These are phyloP conservation scores for Sungouiozyma intestinalis DNA, from an alignment of 805 yeast genomes.

Conservation along the genomic window DNA sequence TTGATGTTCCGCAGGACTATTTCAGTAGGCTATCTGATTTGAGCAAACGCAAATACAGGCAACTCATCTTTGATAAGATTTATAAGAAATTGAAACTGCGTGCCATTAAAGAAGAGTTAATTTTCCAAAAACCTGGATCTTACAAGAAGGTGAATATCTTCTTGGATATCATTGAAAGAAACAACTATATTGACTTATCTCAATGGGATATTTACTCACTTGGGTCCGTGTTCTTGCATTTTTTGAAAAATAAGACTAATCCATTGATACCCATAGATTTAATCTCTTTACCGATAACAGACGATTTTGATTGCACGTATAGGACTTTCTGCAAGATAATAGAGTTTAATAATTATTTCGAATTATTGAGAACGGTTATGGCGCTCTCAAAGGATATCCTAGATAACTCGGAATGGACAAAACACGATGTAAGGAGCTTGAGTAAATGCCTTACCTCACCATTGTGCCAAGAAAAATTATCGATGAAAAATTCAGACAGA, in stretches of 20 bases:
- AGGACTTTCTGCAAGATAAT: slow-evolving; percentile 30
- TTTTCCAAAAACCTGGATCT: slow-evolving; percentile 50
- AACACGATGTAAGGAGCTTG: slow-evolving; percentile 29
- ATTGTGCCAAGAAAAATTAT: slow-evolving; percentile 41
- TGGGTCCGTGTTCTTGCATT: slow-evolving; percentile 34
- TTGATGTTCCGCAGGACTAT: slow-evolving; percentile 37
- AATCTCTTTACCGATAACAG: slow-evolving; percentile 45
- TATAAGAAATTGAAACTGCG: slow-evolving; percentile 38
- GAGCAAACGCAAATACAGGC: slow-evolving; percentile 29
- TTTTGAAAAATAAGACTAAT: slow-evolving; percentile 40
- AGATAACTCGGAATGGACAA: slow-evolving; percentile 30
- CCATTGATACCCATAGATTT: slow-evolving; percentile 43
- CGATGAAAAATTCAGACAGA: slow-evolving; percentile 35
- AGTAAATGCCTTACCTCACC: slow-evolving; percentile 44
- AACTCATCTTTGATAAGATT: slow-evolving; percentile 38
- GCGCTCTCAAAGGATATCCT: slow-evolving; percentile 38
- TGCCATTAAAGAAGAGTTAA: slow-evolving; percentile 34
- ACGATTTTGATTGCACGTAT: slow-evolving; percentile 36
- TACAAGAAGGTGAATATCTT: slow-evolving; percentile 35
- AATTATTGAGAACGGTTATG: slow-evolving; percentile 31
- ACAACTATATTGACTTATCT: slow-evolving; percentile 48
- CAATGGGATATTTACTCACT: slow-evolving; percentile 50
- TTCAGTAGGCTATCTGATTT: slow-evolving; percentile 18
- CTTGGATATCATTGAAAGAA: slow-evolving; percentile 40
- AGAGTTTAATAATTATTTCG: slow-evolving; percentile 24